Evolutionary conservation across 805 yeast species (phyloP), one percentile per base, ranked within the genome.

Genomic region (Saturnispora hagleri): DNA sequence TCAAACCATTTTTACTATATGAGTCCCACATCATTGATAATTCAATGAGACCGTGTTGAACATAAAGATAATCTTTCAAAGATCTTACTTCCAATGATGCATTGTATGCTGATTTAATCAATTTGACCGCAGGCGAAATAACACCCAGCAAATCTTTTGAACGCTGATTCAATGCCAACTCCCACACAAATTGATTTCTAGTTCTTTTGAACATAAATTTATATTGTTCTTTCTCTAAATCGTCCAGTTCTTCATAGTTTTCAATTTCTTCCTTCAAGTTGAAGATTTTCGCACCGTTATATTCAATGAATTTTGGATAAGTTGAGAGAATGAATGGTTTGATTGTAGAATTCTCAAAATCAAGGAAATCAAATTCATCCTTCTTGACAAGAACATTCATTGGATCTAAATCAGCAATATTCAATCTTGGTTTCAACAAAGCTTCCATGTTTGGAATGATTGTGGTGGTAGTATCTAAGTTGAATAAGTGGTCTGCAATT

Each of bases 161-260:
- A 44, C 75, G 74, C 46, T 79, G 77, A 61, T 85, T 87, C 59
- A 90, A 73, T 26, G 82, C 78, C 54, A 78, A 69, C 69, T 91
- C 98, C 90, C 95, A 91, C 52, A 86, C 69, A 59, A 85, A 82
- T 69, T 91, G 96, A 65, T 90, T 89, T 74, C 97, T 82, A 5
- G 98, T 90, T 68, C 91, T 82, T 60, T 82, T 82, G 67, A 83
- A 83, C 82, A 91, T 87, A 69, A 86, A 90, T 61, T 84, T 83
- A 60, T 86, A 86, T 65, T 90, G 90, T 56, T 80, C 82, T 69
- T 84, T 79, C 57, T 88, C 93, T 43, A 77, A 69, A 42, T 85
- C 95, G 47, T 79, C 79, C 69, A 90, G 70, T 51, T 75, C 70
- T 3, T 79, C 80, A 66, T 73, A 90, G 47, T 80, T 81, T 43